These are phyloP conservation scores for Geum urbanum DNA, from an alignment of 306 rosid species.

Conservation along the genomic window DNA sequence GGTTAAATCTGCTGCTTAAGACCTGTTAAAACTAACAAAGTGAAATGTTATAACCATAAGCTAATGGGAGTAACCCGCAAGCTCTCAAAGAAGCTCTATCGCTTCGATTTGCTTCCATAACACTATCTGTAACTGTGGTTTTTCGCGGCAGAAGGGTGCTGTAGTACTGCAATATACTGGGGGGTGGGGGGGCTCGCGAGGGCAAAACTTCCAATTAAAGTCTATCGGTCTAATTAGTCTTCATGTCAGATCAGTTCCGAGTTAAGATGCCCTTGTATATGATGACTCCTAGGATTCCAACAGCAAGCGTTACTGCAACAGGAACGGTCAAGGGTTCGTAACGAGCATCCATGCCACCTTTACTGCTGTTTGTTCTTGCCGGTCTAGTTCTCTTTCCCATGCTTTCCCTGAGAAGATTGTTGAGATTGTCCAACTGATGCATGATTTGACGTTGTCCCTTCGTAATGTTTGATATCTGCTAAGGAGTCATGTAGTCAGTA, in stretches of 20 bases:
- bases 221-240: neutral
- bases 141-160: slow-evolving; percentile 42
- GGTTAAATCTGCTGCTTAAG: neutral
- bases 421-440: slow-evolving; percentile 78
- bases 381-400: slow-evolving; percentile 42
- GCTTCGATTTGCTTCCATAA: slow-evolving; percentile 3
- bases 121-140: slow-evolving; percentile 21
- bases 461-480: slow-evolving; percentile 55
- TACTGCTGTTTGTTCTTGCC: slow-evolving; percentile 51
- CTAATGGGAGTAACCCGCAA: neutral
- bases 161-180: slow-evolving; percentile 18
- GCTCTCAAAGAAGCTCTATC: slow-evolving; percentile 9
- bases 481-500: neutral
- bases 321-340: slow-evolving; percentile 36
- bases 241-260: slow-evolving; percentile 36
- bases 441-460: slow-evolving; percentile 80
- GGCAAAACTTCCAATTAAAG: neutral
- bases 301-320: slow-evolving; percentile 43
- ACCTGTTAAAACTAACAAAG: neutral
- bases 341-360: slow-evolving; percentile 28
- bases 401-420: slow-evolving; percentile 56
- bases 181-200: neutral
- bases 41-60: neutral
- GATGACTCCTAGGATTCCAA: slow-evolving; percentile 69
- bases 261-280: slow-evolving; percentile 49